A percentile compares a stretch with the other conserved stretches of the same genome.
These are phyloP conservation scores for Saksenaea vasiformis DNA, from an alignment of 371 early-diverging fungal species.

Conservation along the genomic window DNA sequence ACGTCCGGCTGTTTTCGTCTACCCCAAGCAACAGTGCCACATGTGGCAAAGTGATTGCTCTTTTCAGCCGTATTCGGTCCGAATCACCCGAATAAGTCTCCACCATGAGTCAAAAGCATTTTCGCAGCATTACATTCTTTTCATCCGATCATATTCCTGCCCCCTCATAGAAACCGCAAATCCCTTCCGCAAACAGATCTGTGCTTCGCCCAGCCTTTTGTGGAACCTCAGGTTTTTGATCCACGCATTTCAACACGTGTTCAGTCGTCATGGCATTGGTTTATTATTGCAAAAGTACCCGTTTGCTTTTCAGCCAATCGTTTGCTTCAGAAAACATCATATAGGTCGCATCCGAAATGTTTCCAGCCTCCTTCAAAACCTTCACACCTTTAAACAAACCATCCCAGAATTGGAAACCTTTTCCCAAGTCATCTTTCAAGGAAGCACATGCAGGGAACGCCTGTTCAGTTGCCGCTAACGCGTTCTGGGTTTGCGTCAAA, in stretches of 20 bases:
- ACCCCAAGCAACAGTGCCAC: not conserved
- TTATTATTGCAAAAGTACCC: conserved; percentile 8
- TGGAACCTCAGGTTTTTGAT: not conserved
- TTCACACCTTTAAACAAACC: conserved; percentile 37
- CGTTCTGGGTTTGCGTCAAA: conserved; percentile 38
- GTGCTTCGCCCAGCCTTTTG: not conserved
- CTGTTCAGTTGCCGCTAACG: conserved; percentile 34
- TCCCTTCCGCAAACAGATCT: not conserved
- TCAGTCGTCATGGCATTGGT: conserved; percentile 6
- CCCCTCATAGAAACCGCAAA: not conserved
- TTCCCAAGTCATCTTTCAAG: conserved; percentile 43
- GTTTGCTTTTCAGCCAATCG: conserved; percentile 41
- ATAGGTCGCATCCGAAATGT: conserved; percentile 21
- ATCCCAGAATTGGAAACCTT: conserved; percentile 58
- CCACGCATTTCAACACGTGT: conserved; percentile 2
- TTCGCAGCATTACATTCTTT: not conserved
- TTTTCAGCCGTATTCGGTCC: conserved; percentile 1
- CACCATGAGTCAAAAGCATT: not conserved
- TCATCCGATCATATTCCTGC: not conserved
- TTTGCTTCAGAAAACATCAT: conserved; percentile 49
- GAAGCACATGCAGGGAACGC: conserved; percentile 44
- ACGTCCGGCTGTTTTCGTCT: not conserved
- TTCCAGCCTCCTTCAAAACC: conserved; percentile 26
- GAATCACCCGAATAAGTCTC: not conserved
- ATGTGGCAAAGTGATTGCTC: not conserved